Base-by-base conservation (phyloP, 306 rosid species). In the Amphicarpaea edgeworthii region DNA sequence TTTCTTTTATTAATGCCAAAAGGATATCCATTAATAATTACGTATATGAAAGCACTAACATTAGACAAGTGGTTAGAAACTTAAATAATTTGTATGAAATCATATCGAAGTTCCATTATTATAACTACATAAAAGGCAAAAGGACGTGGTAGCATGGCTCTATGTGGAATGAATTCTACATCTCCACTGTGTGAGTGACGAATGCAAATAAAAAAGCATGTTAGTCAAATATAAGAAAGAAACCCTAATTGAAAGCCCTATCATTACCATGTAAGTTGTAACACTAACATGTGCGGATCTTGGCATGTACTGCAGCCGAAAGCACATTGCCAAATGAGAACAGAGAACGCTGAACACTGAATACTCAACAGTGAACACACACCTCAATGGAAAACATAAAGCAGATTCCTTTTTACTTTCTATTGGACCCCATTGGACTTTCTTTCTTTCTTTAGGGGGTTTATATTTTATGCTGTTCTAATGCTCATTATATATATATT, bases 181-280 rank as follows among this genome's bases (percentile, higher is more conserved):
- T 47, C 53, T 55, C 40, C 53, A 50, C 8, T 42, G 5, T 14
- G 2, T 11, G 1, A 14, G 14, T 43, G 58, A 73, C 34, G 40
- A 24, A 0, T 4, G 75, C 42, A 32, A 30, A 23, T 46, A 14
- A 42, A 21, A 54, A 43, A 23, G n/a, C 8, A 42, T 2, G 55
- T 19, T 34, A 20, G 67, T 21, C 6, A 53, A 53, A 40, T 34
- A 34, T 34, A 28, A 28, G 30, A 60, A 60, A 12, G 72, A 50
- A 68, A n/a, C 72, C 77, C 72, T 68, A 68, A 81, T 81, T n/a
- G 82, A 81, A 41, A 59, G 73, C 81, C 40, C 53, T 49, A 81
- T 75, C 72, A 81, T 75, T 75, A 51, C 17, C 53, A 43, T 54
- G 67, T 38, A 7, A n/a, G n/a, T 28, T 28, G 32, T 28, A 28